A percentile compares a stretch with the other conserved stretches of the same genome.
Conservation (phyloP, 2,329 filamentous ascomycete species). For the Penicillium olsonii region DNA sequence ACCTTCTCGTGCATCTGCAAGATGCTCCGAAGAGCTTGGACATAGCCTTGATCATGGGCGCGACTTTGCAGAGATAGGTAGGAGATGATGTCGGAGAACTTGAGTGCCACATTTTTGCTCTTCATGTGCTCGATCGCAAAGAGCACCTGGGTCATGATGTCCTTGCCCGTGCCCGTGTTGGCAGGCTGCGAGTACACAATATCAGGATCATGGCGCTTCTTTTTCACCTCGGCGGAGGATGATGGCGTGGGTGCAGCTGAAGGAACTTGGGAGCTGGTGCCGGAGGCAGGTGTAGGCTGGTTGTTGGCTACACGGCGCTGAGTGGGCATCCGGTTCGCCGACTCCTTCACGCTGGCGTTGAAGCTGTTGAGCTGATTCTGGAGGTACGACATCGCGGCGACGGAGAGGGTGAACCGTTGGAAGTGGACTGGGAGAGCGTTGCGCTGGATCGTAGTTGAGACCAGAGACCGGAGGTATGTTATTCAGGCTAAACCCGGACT, state of each 20-base stretch:
- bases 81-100: conserved; percentile 73
- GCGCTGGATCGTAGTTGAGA: not conserved
- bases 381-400: conserved; percentile 61
- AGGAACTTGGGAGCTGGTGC: conserved; percentile 59
- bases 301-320: conserved; percentile 53
- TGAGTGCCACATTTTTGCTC: conserved; percentile 67
- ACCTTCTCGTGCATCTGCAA: conserved; percentile 68
- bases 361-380: conserved; percentile 66
- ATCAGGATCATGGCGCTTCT: conserved; percentile 60
- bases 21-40: conserved; percentile 66
- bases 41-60: conserved; percentile 58
- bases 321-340: conserved; percentile 63
- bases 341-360: conserved; percentile 62
- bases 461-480: not conserved
- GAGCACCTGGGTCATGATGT: conserved; percentile 83
- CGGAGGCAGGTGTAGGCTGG: conserved; percentile 47
- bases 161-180: conserved; percentile 72
- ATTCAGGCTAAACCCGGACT: not conserved
- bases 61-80: conserved; percentile 73
- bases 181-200: conserved; percentile 73
- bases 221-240: conserved; percentile 47
- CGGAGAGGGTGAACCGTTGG: not conserved
- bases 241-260: conserved; percentile 38
- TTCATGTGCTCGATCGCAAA: conserved; percentile 84
- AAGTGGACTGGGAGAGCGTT: not conserved